Conservation (phyloP, 495 filamentous ascomycete species). For the Oidiodendron maius region DNA sequence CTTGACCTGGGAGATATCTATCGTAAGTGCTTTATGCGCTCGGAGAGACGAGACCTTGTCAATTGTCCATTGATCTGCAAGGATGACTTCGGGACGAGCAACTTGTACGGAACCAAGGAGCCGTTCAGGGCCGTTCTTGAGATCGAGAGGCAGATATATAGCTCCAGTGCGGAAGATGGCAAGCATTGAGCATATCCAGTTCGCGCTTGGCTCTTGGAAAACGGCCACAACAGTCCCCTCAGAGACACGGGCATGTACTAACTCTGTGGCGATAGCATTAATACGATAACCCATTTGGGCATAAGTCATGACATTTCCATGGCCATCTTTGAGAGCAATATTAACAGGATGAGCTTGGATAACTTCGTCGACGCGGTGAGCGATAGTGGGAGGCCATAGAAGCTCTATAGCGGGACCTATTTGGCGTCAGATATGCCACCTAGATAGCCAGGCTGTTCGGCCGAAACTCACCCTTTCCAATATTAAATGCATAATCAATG, state of each 20-base stretch:
- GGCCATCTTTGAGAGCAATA: conserved; percentile 7
- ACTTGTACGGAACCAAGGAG: conserved; percentile 12
- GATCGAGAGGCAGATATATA: conserved; percentile 49
- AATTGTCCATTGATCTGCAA: conserved; percentile 6
- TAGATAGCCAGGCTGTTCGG: too few relatives aligned
- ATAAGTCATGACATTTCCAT: conserved; percentile 1
- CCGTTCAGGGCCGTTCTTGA: conserved; percentile 22
- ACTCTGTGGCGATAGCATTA: conserved; percentile 3
- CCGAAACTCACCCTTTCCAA: too few relatives aligned
- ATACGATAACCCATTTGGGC: neutral
- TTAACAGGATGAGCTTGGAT: neutral
- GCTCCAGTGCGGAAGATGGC: conserved; percentile 44
- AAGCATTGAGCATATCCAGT: conserved; percentile 46
- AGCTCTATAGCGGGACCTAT: conserved; percentile 12
- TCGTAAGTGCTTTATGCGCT: too few relatives aligned
- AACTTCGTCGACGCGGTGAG: conserved; percentile 28
- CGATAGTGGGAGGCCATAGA: conserved; percentile 30
- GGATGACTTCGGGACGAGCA: conserved; percentile 4
- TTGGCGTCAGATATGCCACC: neutral
- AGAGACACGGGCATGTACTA: neutral
- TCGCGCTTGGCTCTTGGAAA: conserved; percentile 27
- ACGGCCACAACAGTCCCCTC: conserved; percentile 20
- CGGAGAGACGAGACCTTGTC: neutral
- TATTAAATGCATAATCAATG: too few relatives aligned
- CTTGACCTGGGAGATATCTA: too few relatives aligned